Conservation (phyloP, 805 yeast genomes). For the Candida suzukii region DNA sequence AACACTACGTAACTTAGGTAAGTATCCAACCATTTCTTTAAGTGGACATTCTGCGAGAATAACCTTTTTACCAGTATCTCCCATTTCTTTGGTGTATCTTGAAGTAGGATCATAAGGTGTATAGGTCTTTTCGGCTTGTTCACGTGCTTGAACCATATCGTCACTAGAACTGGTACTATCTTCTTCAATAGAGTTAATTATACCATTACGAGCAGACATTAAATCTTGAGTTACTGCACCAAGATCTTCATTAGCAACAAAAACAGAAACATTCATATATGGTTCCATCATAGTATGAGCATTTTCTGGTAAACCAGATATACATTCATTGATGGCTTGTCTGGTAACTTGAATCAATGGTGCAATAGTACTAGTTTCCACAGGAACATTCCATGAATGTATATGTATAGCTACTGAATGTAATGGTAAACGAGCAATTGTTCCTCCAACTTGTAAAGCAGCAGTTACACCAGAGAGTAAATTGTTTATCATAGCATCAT, state of each 20-base stretch:
- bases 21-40: slow-evolving; percentile 85
- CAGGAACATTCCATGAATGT: slow-evolving; percentile 44
- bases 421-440: slow-evolving; percentile 45
- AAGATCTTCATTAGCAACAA: slow-evolving; percentile 60
- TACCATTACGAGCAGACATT: slow-evolving; percentile 70
- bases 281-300: slow-evolving; percentile 73
- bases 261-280: slow-evolving; percentile 68
- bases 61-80: slow-evolving; percentile 35
- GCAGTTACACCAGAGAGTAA: slow-evolving; percentile 53
- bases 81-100: slow-evolving; percentile 21
- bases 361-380: slow-evolving; percentile 33
- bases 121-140: slow-evolving; percentile 55
- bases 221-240: slow-evolving; percentile 85
- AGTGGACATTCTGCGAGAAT: slow-evolving; percentile 81
- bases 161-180: slow-evolving; percentile 22
- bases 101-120: slow-evolving; percentile 74
- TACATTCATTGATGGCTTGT: slow-evolving; percentile 32
- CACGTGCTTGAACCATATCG: slow-evolving; percentile 38
- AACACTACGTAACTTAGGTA: slow-evolving; percentile 66
- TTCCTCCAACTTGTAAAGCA: slow-evolving; percentile 64
- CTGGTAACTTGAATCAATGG: slow-evolving; percentile 41
- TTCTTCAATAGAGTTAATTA: slow-evolving; percentile 66
- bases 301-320: slow-evolving; percentile 20
- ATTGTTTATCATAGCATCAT: slow-evolving; percentile 46
- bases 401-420: slow-evolving; percentile 56